Evolutionary conservation across 495 filamentous ascomycete species (phyloP), one percentile per base, ranked within the genome.

Genomic region (Glonium stellatum): DNA sequence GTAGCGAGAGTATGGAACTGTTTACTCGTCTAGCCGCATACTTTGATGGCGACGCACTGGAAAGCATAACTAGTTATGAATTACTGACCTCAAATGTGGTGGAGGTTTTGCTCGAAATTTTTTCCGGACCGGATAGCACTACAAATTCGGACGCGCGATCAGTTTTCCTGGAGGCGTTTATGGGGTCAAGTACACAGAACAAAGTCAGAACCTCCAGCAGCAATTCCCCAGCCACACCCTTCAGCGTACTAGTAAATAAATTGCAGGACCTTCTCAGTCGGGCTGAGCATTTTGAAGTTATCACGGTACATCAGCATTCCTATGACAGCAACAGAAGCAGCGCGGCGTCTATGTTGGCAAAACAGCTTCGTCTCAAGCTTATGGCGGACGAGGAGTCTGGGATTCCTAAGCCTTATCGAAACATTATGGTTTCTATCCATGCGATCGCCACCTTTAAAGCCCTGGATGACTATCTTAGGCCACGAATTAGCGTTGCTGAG

Each of bases 371-470:
- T 25, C 81, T 99, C 15, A 91, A 89, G 68, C 77, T 99, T 10
- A 82, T 91, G 22, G 91, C 93, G 1, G 92, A 96, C 58, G 93
- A 97, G 0, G 87, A 89, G 39, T 89, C 89, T 0, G 87, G 95
- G 27, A 90, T 97, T 52, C 92, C 92, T 23, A 79, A 82, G 22
- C 76, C 84, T 13, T 97, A 92, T 66, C 83, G 87, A 35, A 96
- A 91, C 60, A 90, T 97, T 62, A 96, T 95, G 86, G 92, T 99
- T 15, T 92, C 90, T 5, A 97, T 99, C 61, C 95, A 99, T 73
- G 95, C 95, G 31, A 97, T 99, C 70, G 92, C 95, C 9, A 96
- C 91, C 0, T 97, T 99, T 74, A 97, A 97, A 70, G 87, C 93
- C 1, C 75, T 99, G 31, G 93, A 97, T 68, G 95, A 99, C 70